Evolutionary conservation across 2,329 filamentous ascomycete species (phyloP), one percentile per base, ranked within the genome.

Genomic region (Trichothecium roseum): DNA sequence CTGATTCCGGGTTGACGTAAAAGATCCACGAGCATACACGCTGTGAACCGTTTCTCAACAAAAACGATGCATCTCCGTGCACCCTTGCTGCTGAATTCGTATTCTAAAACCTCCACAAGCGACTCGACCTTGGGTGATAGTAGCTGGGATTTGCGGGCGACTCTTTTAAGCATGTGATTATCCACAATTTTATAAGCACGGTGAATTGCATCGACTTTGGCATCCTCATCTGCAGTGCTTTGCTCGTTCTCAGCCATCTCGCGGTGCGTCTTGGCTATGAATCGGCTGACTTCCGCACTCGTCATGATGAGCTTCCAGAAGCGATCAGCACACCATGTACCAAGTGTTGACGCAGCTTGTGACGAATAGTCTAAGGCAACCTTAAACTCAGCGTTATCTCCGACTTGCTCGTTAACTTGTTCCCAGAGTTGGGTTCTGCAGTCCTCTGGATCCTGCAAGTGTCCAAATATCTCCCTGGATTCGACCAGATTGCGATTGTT

Each of bases 321-420:
- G 34, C 77, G 68, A 51, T 98, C 87, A 1, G 86, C 78, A 45
- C 83, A 84, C 89, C 91, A 96, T 3, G 69, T 59, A 1, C 91
- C 91, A 4, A 96, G 66, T 29, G 81, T 69, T 3, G 73, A 69
- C 2, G 73, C 75, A 3, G 79, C 72, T 8, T 69, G 58, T 18
- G 63, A 66, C 1, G 83, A 67, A 42, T 72, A 80, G 3, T 57
- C 51, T 20, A 88, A 79, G 1, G 78, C 56, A 20, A 64, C 68
- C 6, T 62, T 51, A 41, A 93, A 68, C 8, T 62, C 49, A 6
- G 45, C 42, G 28, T 69, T 63, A 4, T 52, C 40, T 1, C 56
- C 56, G 3, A 72, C 50, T 0, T 66, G 46, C 0, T 37, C 52
- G 16, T 68, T 60, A 20, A 95, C 57, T 4, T 62, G 57, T 13